Base-by-base conservation (phyloP, 2,329 filamentous ascomycete genomes). In the Botrytis sinoallii region DNA sequence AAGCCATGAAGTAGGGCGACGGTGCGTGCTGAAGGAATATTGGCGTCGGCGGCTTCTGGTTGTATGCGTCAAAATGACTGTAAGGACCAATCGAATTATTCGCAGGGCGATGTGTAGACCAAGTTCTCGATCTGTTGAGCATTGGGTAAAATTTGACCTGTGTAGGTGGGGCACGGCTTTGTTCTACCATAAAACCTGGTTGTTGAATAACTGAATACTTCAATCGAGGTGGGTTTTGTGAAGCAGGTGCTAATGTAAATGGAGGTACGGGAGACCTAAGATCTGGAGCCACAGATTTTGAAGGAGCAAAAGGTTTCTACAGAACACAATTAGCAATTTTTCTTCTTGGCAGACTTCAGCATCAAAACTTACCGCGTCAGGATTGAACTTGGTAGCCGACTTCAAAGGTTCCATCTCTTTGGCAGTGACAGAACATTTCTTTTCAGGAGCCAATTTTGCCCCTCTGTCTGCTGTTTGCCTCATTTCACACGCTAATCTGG, bases 381-480 rank as follows among this genome's bases (percentile, higher is more conserved):
- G 70, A 40, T 72, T 68, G n/a, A 72, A 68, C 70, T 48, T 72
- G 14, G 32, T 57, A 60, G 63, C 44, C 9, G 46, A 18, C n/a
- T 59, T 72, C 12, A 20, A 16, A 44, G 6, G n/a, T 25, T 57
- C 48, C n/a, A 12, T 25, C 18, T 25, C 66, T 32, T 42, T 32
- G 18, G 7, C 2, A 10, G 38, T 29, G 42, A 25, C 16, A 32
- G 35, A 18, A 42, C 12, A 48, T 25, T 68, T 32, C 22, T 72
- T 67, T 14, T 72, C 40, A 42, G 16, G 9, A 8, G 42, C 46
- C 12, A 67, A 25, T 52, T 25, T 18, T 25, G 60, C 65, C 32
- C 25, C 40, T 46, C 35, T 52, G 35, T 29, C 40, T 63, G 40
- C 44, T n/a, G 55, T 32, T 7, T 71, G 18, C 32, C 10, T 63